phyloP scores from a whole-genome alignment of 2,329 filamentous ascomycete genomes.

The Penicillium griseofulvum region DNA sequence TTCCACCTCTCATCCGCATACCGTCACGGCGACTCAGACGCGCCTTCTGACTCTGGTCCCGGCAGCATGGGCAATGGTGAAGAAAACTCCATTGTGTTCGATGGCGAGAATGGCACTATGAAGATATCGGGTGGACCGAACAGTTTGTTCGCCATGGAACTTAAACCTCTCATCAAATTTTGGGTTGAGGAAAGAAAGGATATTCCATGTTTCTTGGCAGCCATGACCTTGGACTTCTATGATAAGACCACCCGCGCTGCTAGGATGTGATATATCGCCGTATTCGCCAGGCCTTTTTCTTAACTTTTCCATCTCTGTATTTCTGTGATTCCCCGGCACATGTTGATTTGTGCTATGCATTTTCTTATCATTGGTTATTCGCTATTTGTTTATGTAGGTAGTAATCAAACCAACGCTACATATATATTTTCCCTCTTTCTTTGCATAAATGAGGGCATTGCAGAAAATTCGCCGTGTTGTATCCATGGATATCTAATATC shows the following conservation, averaged over 20 bases:
- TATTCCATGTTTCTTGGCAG: conserved; percentile 89
- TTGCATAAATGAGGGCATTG: too few species aligned
- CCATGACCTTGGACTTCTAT: conserved; percentile 88
- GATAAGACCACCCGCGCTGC: conserved; percentile 56
- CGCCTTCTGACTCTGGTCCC: conserved; percentile 59
- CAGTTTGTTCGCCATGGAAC: conserved; percentile 80
- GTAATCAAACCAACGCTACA: neutral
- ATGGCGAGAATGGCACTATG: conserved; percentile 94
- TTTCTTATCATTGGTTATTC: neutral
- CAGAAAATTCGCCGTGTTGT: too few species aligned
- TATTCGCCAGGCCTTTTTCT: neutral
- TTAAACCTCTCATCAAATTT: conserved; percentile 83
- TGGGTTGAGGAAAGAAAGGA: conserved; percentile 94
- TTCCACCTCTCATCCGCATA: conserved; percentile 66
- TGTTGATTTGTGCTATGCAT: conserved; percentile 21
- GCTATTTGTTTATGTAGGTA: neutral
- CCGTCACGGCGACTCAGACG: conserved; percentile 44
- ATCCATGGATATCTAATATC: too few species aligned
- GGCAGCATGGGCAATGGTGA: conserved; percentile 48
- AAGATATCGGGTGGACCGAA: conserved; percentile 90
- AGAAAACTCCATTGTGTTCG: conserved; percentile 70
- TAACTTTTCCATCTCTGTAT: conserved; percentile 11
- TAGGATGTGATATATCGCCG: conserved; percentile 27
- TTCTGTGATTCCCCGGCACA: conserved; percentile 31
- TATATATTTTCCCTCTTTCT: neutral